These are phyloP conservation scores for Antrodiella citrinella DNA, from an alignment of 768 basidiomycete genomes.

Conservation along the genomic window DNA sequence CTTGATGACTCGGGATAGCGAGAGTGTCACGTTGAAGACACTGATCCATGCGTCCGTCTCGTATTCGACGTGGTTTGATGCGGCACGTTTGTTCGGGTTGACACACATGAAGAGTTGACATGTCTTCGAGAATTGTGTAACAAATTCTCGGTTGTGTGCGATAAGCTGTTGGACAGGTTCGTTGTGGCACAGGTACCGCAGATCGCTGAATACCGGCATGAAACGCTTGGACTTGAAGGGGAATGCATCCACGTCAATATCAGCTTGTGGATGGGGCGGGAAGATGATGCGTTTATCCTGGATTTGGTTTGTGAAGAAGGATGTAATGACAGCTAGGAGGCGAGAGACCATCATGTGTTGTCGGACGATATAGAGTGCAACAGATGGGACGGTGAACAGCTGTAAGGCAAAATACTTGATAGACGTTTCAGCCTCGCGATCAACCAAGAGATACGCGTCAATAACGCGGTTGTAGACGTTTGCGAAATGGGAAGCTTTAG, in stretches of 20 bases:
- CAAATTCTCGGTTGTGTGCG: conserved; percentile 55
- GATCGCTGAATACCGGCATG: conserved; percentile 89
- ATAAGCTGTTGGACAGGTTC: conserved; percentile 75
- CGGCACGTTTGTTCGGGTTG: conserved; percentile 83
- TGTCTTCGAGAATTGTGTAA: conserved; percentile 64
- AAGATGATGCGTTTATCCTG: conserved; percentile 55
- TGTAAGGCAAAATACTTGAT: conserved; percentile 92
- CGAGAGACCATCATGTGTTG: conserved; percentile 67
- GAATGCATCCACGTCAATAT: conserved; percentile 73
- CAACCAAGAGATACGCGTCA: conserved; percentile 85
- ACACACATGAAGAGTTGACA: conserved; percentile 91
- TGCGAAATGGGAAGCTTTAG: conserved; percentile 72
- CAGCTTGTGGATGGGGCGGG: conserved; percentile 23
- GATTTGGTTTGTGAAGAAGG: conserved; percentile 92
- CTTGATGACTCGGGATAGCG: conserved; percentile 81
- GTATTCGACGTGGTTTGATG: conserved; percentile 83
- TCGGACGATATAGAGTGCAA: conserved; percentile 70
- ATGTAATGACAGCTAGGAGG: conserved; percentile 74
- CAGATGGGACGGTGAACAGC: conserved; percentile 85
- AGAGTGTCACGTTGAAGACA: conserved; percentile 92
- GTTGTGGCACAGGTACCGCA: conserved; percentile 80
- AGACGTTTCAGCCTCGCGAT: conserved; percentile 91
- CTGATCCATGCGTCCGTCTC: conserved; percentile 97
- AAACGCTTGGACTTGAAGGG: conserved; percentile 94
- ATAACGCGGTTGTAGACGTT: conserved; percentile 80